These are phyloP conservation scores for Helotiales sp. DNA, from an alignment of 2,329 filamentous ascomycete genomes.

Conservation along the genomic window DNA sequence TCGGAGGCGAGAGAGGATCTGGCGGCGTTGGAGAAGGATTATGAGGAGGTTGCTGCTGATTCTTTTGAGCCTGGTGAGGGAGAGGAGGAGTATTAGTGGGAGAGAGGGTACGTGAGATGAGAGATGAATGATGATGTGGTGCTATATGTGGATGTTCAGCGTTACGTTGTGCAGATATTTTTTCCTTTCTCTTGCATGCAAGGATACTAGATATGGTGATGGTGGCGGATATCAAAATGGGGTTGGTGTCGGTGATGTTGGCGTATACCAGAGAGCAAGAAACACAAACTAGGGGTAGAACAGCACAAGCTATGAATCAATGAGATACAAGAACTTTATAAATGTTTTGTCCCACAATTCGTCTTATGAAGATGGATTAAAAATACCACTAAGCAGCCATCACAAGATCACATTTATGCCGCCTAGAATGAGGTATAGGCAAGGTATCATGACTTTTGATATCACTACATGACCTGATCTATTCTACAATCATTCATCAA, in stretches of 20 bases:
- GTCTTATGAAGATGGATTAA: too few species aligned
- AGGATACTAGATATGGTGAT: too few species aligned
- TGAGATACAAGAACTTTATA: neutral
- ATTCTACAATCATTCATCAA: conserved; percentile 20
- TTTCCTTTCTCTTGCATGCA: neutral
- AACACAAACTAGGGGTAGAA: neutral
- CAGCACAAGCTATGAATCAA: neutral
- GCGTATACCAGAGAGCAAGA: neutral
- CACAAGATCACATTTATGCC: neutral
- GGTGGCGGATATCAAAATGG: neutral
- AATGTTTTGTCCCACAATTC: too few species aligned
- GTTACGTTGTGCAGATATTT: neutral
- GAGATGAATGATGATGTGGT: neutral
- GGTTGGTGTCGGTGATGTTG: neutral
- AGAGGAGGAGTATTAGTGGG: conserved; percentile 36
- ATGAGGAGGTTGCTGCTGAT: conserved; percentile 63
- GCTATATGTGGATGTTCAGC: neutral
- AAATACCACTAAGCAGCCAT: too few species aligned
- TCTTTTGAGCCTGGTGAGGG: conserved; percentile 47
- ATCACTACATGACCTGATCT: conserved; percentile 21
- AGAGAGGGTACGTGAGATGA: neutral
- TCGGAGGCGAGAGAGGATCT: conserved; percentile 65
- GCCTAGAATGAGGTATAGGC: neutral
- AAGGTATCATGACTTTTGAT: conserved; percentile 10
- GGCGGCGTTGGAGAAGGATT: conserved; percentile 64